A percentile compares a stretch with the other conserved stretches of the same genome.
These are phyloP conservation scores for Hyaloscypha bicolor DNA, from an alignment of 495 filamentous ascomycete species.

Conservation along the genomic window DNA sequence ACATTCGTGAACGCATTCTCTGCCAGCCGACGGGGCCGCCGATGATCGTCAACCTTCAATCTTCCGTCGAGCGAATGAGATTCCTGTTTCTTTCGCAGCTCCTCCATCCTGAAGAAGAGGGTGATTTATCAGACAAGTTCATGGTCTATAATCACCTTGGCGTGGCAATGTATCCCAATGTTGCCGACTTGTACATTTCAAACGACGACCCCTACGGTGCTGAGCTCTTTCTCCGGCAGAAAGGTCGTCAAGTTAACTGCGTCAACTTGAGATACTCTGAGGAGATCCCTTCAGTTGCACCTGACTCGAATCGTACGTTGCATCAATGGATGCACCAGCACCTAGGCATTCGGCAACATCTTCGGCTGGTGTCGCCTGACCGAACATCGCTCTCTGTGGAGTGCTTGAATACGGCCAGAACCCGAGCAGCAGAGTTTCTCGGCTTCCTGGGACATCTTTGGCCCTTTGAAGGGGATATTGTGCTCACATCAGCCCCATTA, in stretches of 20 bases:
- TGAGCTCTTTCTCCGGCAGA: conserved; percentile 29
- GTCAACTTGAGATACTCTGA: conserved; percentile 28
- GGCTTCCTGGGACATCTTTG: neutral
- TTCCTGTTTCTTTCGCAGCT: conserved; percentile 39
- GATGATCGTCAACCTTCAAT: conserved; percentile 4
- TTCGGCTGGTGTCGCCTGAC: neutral
- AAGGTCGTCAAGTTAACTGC: conserved; percentile 24
- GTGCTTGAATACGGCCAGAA: neutral
- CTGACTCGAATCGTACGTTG: neutral
- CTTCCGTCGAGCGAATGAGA: conserved; percentile 32
- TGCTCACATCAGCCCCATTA: neutral
- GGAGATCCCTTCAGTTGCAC: conserved; percentile 16
- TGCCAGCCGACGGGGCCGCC: neutral
- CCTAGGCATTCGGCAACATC: neutral
- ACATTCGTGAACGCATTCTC: neutral
- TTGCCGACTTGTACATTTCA: conserved; percentile 27
- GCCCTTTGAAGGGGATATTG: neutral
- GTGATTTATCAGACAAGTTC: conserved; percentile 16
- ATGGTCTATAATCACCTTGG: conserved; percentile 16
- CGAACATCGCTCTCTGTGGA: neutral
- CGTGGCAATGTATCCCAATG: conserved; percentile 5
- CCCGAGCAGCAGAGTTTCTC: neutral
- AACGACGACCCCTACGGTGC: conserved; percentile 29
- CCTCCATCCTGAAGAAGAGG: neutral
- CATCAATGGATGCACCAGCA: neutral